These are phyloP conservation scores for Vaccinium macrocarpon DNA, from an alignment of 148 eudicot species.

Conservation along the genomic window DNA sequence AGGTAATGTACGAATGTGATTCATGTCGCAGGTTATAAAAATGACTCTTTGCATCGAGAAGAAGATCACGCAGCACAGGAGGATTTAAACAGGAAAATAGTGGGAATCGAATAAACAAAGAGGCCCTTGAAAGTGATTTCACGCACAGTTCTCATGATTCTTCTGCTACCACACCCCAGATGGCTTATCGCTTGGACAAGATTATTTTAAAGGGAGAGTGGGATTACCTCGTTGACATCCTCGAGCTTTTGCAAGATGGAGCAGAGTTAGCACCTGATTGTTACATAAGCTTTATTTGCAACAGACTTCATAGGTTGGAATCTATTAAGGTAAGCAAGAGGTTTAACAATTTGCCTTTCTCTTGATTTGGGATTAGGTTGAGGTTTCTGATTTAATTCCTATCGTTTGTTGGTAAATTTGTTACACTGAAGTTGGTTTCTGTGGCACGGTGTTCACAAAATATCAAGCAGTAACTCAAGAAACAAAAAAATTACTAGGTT, in stretches of 20 bases:
- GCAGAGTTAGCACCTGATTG: conserved; percentile 39
- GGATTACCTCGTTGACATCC: conserved; percentile 61
- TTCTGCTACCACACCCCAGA: conserved; percentile 56
- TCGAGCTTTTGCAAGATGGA: conserved; percentile 39
- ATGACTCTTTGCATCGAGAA: conserved; percentile 17
- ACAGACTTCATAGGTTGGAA: conserved; percentile 53
- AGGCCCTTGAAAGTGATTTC: conserved; percentile 49
- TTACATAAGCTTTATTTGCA: conserved; percentile 72
- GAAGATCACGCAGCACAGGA: conserved; percentile 29
- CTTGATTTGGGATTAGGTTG: neutral
- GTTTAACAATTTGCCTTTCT: neutral
- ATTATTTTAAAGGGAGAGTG: conserved; percentile 80
- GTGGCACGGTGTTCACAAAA: no score
- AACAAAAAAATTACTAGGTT: no score
- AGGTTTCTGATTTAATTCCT: neutral
- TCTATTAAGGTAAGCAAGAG: conserved; percentile 45
- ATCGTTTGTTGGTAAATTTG: neutral
- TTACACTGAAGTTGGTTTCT: neutral
- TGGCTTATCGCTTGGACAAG: conserved; percentile 78
- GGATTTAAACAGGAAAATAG: conserved; percentile 35
- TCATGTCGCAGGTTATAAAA: conserved; percentile 45
- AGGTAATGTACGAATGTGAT: neutral
- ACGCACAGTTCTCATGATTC: conserved; percentile 44
- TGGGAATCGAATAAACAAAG: conserved; percentile 39
- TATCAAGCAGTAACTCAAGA: no score